A percentile compares a stretch with the other conserved stretches of the same genome.
Evolutionary conservation across 176 grass and related monocot genomes (phyloP).

Genomic region (barley (Hordeum vulgare)): MorexV3_pseudomolecules_assembly NC_058524.1:172117076-172117575

Average conservation of each 20-base stretch:
- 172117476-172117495: background rate
- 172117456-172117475: background rate
- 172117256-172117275: constrained; percentile 33
- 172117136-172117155: no score
- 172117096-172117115: no score
- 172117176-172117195: no score
- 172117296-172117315: background rate
- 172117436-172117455: background rate
- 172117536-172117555: no score
- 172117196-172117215: no score
- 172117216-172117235: no score
- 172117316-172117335: constrained; percentile 5
- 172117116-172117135: no score
- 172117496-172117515: background rate
- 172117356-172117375: background rate
- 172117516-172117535: background rate
- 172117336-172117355: background rate
- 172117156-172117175: no score
- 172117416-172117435: background rate
- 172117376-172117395: background rate
- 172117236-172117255: no score
- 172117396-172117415: background rate
- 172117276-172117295: background rate
- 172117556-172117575: no score
- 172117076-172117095: no score